Evolutionary conservation across 2,329 filamentous ascomycete genomes (phyloP).

Genomic region (Gnomoniopsis sp.): DNA sequence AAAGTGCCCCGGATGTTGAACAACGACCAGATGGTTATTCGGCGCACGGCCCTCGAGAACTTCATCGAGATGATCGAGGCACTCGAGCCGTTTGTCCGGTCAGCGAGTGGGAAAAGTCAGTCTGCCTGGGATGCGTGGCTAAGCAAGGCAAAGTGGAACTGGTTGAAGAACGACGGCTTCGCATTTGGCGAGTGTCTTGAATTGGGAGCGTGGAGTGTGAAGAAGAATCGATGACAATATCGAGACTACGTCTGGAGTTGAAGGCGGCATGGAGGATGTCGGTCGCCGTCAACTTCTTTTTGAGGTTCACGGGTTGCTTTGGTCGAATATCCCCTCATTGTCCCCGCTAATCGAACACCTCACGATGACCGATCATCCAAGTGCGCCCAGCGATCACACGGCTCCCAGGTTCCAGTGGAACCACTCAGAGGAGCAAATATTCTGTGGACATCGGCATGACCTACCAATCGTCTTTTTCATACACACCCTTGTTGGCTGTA

Average conservation of each 20-base stretch:
- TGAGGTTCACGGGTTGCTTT: too few relatives aligned
- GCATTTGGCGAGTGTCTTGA: slow-evolving; percentile 53
- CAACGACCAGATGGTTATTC: slow-evolving; percentile 23
- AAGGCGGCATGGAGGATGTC: not conserved
- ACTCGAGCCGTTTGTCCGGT: slow-evolving; percentile 58
- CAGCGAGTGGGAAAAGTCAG: slow-evolving; percentile 57
- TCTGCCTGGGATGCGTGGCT: slow-evolving; percentile 67
- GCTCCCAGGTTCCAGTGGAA: too few relatives aligned
- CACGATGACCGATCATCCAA: too few relatives aligned
- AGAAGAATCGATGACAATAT: not conserved
- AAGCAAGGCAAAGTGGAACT: slow-evolving; percentile 55
- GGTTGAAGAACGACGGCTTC: slow-evolving; percentile 55
- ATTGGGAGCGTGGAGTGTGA: slow-evolving; percentile 25
- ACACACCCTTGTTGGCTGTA: too few relatives aligned
- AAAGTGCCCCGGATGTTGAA: slow-evolving; percentile 9
- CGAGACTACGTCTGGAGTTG: not conserved
- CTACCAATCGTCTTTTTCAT: too few relatives aligned
- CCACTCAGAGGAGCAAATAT: too few relatives aligned
- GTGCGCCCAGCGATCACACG: too few relatives aligned
- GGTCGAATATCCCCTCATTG: too few relatives aligned
- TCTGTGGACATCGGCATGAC: too few relatives aligned
- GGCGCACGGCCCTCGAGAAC: slow-evolving; percentile 23
- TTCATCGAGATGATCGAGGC: slow-evolving; percentile 44
- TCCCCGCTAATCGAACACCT: too few relatives aligned
- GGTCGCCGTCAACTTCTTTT: not conserved